These are phyloP conservation scores for Komagataella phaffii DNA, from an alignment of 805 yeast species.

Conservation along the genomic window DNA sequence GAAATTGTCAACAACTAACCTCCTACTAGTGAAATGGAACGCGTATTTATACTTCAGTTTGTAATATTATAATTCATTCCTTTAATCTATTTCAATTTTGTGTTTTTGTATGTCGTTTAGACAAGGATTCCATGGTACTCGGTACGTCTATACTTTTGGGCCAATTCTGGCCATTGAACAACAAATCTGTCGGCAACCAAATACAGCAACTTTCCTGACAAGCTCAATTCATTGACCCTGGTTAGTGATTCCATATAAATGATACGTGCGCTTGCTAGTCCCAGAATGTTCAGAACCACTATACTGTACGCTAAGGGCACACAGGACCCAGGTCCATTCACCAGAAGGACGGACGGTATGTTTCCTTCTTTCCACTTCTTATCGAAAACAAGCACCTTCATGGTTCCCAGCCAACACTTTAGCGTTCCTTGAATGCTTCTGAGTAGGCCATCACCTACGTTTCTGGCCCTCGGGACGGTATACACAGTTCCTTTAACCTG, in stretches of 20 bases:
- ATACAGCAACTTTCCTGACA: conserved; percentile 60
- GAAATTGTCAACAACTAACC: background rate
- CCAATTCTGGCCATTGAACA: conserved; percentile 79
- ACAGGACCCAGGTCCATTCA: conserved; percentile 77
- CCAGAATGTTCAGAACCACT: conserved; percentile 35
- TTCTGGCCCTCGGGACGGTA: conserved; percentile 21
- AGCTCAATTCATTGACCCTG: conserved; percentile 58
- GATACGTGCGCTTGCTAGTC: conserved; percentile 37
- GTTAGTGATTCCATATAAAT: conserved; percentile 83
- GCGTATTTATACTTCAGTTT: background rate
- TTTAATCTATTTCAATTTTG: no score
- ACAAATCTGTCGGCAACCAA: conserved; percentile 66
- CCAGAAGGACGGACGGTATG: conserved; percentile 20
- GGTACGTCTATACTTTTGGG: conserved; percentile 34
- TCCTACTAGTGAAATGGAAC: background rate
- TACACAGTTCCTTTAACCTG: conserved; percentile 9
- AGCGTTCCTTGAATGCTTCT: background rate
- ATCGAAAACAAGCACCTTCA: background rate
- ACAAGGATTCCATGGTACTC: conserved; percentile 75
- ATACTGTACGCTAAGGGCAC: conserved; percentile 53
- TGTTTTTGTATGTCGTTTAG: conserved; percentile 13
- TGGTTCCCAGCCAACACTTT: conserved; percentile 18
- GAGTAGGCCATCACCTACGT: conserved; percentile 21
- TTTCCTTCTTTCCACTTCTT: background rate
- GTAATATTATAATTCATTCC: background rate